A percentile compares a stretch with the other conserved stretches of the same genome.
Conservation (phyloP, 2,329 filamentous ascomycete genomes). For the Hypoxylon sp. region DNA sequence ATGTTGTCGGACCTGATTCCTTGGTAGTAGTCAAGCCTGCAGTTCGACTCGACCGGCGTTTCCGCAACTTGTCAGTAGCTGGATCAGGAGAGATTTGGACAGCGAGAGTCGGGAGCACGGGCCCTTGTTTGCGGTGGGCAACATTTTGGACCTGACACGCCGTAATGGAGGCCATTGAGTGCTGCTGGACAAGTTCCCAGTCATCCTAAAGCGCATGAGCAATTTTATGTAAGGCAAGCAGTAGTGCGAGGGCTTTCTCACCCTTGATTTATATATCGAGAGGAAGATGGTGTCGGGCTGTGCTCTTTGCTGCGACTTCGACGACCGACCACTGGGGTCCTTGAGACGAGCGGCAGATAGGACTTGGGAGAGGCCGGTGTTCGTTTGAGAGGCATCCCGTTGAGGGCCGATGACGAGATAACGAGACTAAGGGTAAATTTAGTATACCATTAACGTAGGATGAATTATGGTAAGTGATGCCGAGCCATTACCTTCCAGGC, state of each 20-base stretch:
- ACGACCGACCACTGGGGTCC: constrained; percentile 54
- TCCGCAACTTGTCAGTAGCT: constrained; percentile 69
- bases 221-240: constrained; percentile 22
- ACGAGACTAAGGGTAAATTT: constrained; percentile 61
- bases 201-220: constrained; percentile 60
- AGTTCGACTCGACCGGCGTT: constrained; percentile 74
- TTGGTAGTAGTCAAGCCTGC: constrained; percentile 67
- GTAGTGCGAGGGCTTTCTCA: constrained; percentile 48
- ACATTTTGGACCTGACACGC: constrained; percentile 71
- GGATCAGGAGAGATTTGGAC: constrained; percentile 67
- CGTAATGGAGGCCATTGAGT: constrained; percentile 64
- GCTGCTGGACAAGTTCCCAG: constrained; percentile 66
- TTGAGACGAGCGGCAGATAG: constrained; percentile 57
- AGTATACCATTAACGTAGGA: constrained; percentile 33
- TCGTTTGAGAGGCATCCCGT: constrained; percentile 55
- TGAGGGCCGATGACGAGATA: constrained; percentile 68
- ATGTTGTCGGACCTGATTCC: constrained; percentile 61
- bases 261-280: constrained; percentile 70
- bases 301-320: constrained; percentile 54
- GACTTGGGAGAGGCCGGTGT: constrained; percentile 57
- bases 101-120: constrained; percentile 70
- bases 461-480: constrained; percentile 24
- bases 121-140: constrained; percentile 72
- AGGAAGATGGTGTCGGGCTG: constrained; percentile 62
- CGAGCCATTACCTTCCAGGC: constrained; percentile 64